phyloP scores from a whole-genome alignment of 495 filamentous ascomycete species.

The Podospora tetraspora region DNA sequence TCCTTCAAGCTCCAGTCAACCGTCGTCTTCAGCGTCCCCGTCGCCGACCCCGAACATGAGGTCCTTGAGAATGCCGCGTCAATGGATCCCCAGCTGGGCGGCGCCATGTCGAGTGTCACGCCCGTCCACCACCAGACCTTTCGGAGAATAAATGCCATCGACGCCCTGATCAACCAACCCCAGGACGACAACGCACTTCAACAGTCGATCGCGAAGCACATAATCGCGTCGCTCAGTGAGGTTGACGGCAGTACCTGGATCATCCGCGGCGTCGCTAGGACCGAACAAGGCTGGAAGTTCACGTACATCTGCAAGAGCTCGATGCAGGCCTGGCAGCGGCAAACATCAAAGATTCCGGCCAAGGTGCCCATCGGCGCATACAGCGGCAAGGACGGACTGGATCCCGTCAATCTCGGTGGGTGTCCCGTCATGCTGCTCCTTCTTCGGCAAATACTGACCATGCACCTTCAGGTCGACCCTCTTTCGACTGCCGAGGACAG shows the following conservation, averaged over 20 bases:
- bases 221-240: constrained; percentile 32
- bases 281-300: constrained; percentile 43
- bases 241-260: constrained; percentile 41
- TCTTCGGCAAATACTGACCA: constrained; percentile 17
- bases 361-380: constrained; percentile 37
- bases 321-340: constrained; percentile 41
- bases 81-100: constrained; percentile 27
- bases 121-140: constrained; percentile 5
- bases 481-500: constrained; percentile 46
- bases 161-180: constrained; percentile 40
- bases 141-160: constrained; percentile 29
- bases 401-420: constrained; percentile 39
- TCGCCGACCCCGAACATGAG: constrained; percentile 30
- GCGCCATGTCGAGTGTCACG: constrained; percentile 14
- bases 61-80: constrained; percentile 22
- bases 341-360: constrained; percentile 32
- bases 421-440: neutral
- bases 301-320: constrained; percentile 46
- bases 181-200: constrained; percentile 40
- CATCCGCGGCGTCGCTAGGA: constrained; percentile 35
- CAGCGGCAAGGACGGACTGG: constrained; percentile 35
- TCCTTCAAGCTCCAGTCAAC: constrained; percentile 37
- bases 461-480: constrained; percentile 37
- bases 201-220: constrained; percentile 36
- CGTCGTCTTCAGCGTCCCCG: constrained; percentile 32